Base-by-base conservation (phyloP, 1,284 basidiomycete species). In the Grifola frondosa region DNA sequence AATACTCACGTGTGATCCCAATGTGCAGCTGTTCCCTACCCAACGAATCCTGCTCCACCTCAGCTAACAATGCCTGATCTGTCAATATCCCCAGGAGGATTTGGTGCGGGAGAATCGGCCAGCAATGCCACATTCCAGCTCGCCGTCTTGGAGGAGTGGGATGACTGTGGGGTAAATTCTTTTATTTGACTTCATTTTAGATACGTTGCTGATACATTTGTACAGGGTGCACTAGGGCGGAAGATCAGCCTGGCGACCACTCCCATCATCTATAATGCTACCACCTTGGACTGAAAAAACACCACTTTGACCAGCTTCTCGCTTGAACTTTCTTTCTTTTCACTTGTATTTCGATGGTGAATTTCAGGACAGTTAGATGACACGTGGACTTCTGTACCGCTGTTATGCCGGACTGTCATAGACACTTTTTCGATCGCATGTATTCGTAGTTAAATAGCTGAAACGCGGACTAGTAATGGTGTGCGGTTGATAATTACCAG, bases 11-110 rank as follows among this genome's bases (percentile, higher is more conserved):
- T 42, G 21, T 31, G 26, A 34, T 22, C 33, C 36, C 8, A 3
- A 20, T 31, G 21, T 46, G 22, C 22, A 57, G 58, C 59, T 37
- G 55, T 63, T 35, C 71, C 73, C 10, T 62, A 65, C 53, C 65
- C 74, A 3, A 49, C 51, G 22, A 69, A 75, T 48, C 67, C 66
- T 7, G 58, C 69, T 3, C 75, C 75, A 4, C 38, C 64, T 1
- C 58, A 66, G 38, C 61, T 76, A 22, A 63, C 59, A 16, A 76
- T 77, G 74, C 75, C 75, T 13, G 64, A 77, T 62, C 73, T 78
- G 48, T 67, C 73, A 2, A 58, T 64, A 40, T 47, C 61, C 7
- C 62, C 63, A 15, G 71, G 68, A 17, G 75, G 72, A 2, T 74
- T 67, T 37, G 72, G 70, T 12, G 36, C 46, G 6, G 71, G 74